phyloP scores from a whole-genome alignment of 2,329 filamentous ascomycete species.

The Colletotrichum incanum region DNA sequence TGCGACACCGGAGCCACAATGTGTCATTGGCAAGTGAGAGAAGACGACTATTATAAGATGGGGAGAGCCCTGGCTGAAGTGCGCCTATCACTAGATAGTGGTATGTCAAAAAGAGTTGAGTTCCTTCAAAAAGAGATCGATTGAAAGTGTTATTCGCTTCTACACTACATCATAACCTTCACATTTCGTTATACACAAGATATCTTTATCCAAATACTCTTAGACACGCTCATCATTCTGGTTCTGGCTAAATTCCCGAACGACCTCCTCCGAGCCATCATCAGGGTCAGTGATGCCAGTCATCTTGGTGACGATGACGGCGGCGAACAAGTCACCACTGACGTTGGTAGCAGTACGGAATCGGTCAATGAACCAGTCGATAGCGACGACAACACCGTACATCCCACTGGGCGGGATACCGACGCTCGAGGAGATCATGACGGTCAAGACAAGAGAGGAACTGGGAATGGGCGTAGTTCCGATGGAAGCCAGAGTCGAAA shows the following conservation, averaged over 20 bases:
- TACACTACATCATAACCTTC: not conserved
- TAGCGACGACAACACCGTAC: conserved; percentile 68
- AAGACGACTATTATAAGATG: not conserved
- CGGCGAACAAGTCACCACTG: conserved; percentile 65
- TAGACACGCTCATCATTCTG: conserved; percentile 39
- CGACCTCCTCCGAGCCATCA: conserved; percentile 31
- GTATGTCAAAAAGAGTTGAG: not conserved
- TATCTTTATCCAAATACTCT: not conserved
- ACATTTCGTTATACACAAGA: not conserved
- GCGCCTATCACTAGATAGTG: not conserved
- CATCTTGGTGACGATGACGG: conserved; percentile 56
- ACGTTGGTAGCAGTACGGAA: conserved; percentile 69
- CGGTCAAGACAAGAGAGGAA: conserved; percentile 65
- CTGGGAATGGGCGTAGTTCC: conserved; percentile 69
- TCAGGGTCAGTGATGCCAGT: conserved; percentile 54
- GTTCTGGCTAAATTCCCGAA: conserved; percentile 25
- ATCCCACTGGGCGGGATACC: conserved; percentile 63
- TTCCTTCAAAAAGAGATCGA: not conserved
- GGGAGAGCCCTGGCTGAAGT: not conserved
- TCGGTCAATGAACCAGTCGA: conserved; percentile 71
- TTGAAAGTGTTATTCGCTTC: conserved; percentile 28
- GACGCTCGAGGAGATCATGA: conserved; percentile 66
- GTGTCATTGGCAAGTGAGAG: not conserved
- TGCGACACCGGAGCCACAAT: conserved; percentile 20
- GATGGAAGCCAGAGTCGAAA: conserved; percentile 67